phyloP scores from a whole-genome alignment of 225 moss, liverwort and hornwort genomes.

The Neckera pumila region DNA sequence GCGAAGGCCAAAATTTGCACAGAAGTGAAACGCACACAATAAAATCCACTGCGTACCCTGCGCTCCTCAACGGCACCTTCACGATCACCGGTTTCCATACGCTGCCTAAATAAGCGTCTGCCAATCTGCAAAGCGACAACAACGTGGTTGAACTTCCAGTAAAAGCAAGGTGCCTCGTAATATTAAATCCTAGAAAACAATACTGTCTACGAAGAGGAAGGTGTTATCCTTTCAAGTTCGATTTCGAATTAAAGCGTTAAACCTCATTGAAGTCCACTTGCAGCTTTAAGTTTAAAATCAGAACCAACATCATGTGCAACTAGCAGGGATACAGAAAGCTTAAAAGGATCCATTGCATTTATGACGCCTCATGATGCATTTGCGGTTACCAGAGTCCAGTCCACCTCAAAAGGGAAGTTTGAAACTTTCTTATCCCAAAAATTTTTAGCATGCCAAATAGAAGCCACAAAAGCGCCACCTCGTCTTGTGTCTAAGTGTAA shows the following conservation, averaged over 20 bases:
- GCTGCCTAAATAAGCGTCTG: constrained; percentile 83
- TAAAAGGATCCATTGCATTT: neutral
- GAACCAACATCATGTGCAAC: neutral
- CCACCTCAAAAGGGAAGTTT: neutral
- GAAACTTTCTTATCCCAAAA: neutral
- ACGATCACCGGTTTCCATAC: constrained; percentile 91
- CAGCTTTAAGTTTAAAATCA: neutral
- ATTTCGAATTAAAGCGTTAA: neutral
- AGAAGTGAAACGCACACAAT: neutral
- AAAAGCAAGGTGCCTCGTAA: neutral
- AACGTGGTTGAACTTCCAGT: neutral
- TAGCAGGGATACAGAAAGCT: neutral
- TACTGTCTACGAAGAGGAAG: neutral
- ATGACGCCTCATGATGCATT: neutral
- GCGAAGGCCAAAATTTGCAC: neutral
- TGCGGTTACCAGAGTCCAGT: neutral
- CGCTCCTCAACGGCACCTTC: constrained; percentile 97
- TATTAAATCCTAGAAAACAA: neutral
- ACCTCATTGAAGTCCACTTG: neutral
- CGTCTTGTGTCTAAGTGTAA: neutral
- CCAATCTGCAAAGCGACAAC: constrained; percentile 50
- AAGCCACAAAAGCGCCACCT: neutral
- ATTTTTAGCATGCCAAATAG: neutral
- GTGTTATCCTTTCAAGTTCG: neutral
- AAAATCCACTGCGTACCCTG: constrained; percentile 35